Base-by-base conservation (phyloP, 305 asterid species). In the Fraxinus baroniana region DNA sequence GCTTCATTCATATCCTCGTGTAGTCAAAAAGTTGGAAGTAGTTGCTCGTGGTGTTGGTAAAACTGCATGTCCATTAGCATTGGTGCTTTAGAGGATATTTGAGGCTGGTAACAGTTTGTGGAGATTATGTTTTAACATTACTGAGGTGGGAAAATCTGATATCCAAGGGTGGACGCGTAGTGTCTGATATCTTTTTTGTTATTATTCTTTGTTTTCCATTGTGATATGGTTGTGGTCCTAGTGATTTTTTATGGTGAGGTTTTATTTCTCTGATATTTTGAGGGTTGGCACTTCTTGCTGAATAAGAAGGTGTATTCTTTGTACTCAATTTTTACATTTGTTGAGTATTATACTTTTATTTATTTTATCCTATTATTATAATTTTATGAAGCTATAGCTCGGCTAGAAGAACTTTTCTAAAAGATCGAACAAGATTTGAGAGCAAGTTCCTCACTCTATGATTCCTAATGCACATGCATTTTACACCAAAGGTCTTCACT, bases 261-360 rank as follows among this genome's bases (percentile, higher is more conserved):
- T 80, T 70, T 70, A 70, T 17, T 70, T 70, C 18, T 75, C 44
- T 80, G 71, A 66, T 82, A 73, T 77, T 24, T 72, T 66, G 35
- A 66, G 73, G 72, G 75, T 77, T 77, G 18, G 70, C 78, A 70
- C 52, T 39, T 78, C 26, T 41, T 80, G 86, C 81, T 75, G 62
- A 52, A 17, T 52, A 22, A 80, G 52, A 28, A 26, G 22, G 57
- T 82, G 82, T 80, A 80, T 77, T 80, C 73, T 78, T 83, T 80
- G 28, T 84, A 66, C 78, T 80, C 77, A 86, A 80, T 88, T 88
- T 88, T 86, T 88, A 75, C 81, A 80, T 70, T 84, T 37, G n/a
- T 74, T 57, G 46, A 83, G 85, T 80, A 18, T 17, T 60, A 12
- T 60, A 78, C 13, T 35, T 33, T 22, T 26, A 8, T 32, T 68